Conservation (phyloP, 2,329 filamentous ascomycete species). For the Fusarium falciforme region DNA sequence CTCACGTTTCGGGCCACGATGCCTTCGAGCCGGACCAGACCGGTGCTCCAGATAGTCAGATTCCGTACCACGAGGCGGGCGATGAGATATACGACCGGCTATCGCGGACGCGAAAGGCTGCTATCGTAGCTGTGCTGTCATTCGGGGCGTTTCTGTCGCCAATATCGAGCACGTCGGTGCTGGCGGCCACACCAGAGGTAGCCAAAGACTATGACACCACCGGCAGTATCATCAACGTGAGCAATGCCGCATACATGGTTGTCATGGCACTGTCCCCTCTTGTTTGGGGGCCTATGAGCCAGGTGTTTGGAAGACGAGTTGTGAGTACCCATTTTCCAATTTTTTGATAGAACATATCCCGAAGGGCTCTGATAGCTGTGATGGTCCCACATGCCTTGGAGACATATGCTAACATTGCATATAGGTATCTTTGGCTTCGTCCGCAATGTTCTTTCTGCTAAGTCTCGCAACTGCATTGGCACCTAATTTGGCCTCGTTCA, state of each 20-base stretch:
- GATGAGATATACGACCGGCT: conserved; percentile 75
- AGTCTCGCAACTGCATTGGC: conserved; percentile 79
- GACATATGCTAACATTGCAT: not conserved
- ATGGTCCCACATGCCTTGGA: not conserved
- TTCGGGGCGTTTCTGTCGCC: conserved; percentile 83
- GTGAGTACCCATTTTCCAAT: conserved; percentile 52
- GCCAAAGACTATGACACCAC: conserved; percentile 73
- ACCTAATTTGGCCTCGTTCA: conserved; percentile 77
- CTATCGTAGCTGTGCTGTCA: conserved; percentile 76
- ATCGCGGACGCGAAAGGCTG: conserved; percentile 68
- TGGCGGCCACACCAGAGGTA: conserved; percentile 81
- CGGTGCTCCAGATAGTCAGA: conserved; percentile 2
- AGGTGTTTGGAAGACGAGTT: conserved; percentile 69
- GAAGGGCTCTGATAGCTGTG: not conserved
- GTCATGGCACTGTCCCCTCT: conserved; percentile 78
- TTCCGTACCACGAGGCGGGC: conserved; percentile 43
- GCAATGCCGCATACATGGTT: conserved; percentile 79
- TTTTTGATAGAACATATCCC: not conserved
- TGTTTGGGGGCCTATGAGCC: conserved; percentile 79
- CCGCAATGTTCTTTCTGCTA: conserved; percentile 73
- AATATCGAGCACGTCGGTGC: conserved; percentile 77
- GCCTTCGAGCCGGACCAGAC: conserved; percentile 37
- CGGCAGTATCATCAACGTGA: conserved; percentile 76
- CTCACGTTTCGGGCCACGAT: conserved; percentile 47
- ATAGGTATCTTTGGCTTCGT: conserved; percentile 62